Evolutionary conservation across 805 yeast genomes (phyloP), one percentile per base, ranked within the genome.

Genomic region (Monosporozyma unispora): DNA sequence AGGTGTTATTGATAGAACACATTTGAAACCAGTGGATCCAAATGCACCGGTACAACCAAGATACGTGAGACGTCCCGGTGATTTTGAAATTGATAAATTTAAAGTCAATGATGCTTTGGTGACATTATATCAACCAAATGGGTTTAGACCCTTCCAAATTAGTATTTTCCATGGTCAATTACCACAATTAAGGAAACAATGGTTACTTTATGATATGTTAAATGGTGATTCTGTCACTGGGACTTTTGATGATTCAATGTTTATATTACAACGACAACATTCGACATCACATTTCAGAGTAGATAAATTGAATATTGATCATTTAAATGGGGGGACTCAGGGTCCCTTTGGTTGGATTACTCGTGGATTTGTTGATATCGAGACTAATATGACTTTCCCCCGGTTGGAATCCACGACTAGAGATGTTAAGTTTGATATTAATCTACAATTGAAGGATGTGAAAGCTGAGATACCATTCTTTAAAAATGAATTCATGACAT

Each of bases 341-440:
- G 99, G 99, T 0, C 96, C 98, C 11, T 88, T 93, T 67, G 97
- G 98, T 6, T 93, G 99, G 99, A 91, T 93, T 49, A 81, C 87
- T 5, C 76, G 79, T 53, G 99, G 99, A 12, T 81, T 81, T 47
- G 98, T 91, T 21, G 97, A 93, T 66, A 83, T 93, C 82, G 70
- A 87, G 54, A 97, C 96, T 7, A 97, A 93, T 61, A 80, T 91
- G 16, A 79, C 82, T 75, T 81, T 89, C 2, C 95, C 96, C 0
- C 78, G 79, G 44, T 81, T 79, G 47, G 73, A 74, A 40, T 77
- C 78, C n/a, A n/a, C n/a, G n/a, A 25, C 8, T 25, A 25, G 27
- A 25, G 40, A 64, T 76, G 10, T 53, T 48, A 16, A 27, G 7
- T 75, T 93, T 68, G 95, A 93, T 57, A 74, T 89, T 49, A 81